Evolutionary conservation across 352 stramenopile genomes (phyloP).

Genomic region (Phytophthora citrophthora): DNA sequence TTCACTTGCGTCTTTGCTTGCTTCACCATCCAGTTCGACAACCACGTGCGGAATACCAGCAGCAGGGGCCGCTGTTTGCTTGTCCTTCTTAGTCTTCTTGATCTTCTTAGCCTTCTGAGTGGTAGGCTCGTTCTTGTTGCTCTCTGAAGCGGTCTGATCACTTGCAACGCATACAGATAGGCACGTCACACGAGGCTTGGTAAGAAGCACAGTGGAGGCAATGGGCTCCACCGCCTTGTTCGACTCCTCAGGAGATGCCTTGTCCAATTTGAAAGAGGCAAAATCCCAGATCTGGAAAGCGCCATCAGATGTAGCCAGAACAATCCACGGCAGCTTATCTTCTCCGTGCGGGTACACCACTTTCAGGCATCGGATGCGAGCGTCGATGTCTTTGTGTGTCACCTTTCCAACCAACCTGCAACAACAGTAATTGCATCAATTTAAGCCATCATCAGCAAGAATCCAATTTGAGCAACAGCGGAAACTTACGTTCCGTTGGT

Average conservation of each 20-base stretch:
- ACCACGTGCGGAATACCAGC: conserved; percentile 64
- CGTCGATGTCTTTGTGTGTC: conserved; percentile 62
- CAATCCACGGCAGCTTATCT: conserved; percentile 66
- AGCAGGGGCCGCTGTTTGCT: conserved; percentile 28
- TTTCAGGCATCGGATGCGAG: conserved; percentile 78
- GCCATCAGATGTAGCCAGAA: conserved; percentile 79
- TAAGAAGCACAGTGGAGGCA: conserved; percentile 68
- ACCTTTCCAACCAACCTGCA: conserved; percentile 73
- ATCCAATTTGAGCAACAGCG: background rate
- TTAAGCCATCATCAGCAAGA: conserved; percentile 7
- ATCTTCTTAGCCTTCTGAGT: conserved; percentile 37
- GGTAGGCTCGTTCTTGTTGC: conserved; percentile 17
- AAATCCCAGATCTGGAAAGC: conserved; percentile 86
- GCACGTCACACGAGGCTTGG: conserved; percentile 78
- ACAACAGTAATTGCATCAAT: background rate
- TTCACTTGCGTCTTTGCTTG: conserved; percentile 22
- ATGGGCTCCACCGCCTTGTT: conserved; percentile 66
- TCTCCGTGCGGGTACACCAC: conserved; percentile 73
- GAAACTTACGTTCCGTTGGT: conserved; percentile 65
- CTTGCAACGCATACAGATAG: conserved; percentile 66
- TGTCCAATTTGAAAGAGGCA: conserved; percentile 63
- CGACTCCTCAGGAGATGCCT: conserved; percentile 49
- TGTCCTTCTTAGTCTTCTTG: conserved; percentile 54
- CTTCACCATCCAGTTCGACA: conserved; percentile 61
- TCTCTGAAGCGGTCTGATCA: conserved; percentile 18